These are phyloP conservation scores for Xylariales sp. DNA, from an alignment of 2,329 filamentous ascomycete species.

Conservation along the genomic window DNA sequence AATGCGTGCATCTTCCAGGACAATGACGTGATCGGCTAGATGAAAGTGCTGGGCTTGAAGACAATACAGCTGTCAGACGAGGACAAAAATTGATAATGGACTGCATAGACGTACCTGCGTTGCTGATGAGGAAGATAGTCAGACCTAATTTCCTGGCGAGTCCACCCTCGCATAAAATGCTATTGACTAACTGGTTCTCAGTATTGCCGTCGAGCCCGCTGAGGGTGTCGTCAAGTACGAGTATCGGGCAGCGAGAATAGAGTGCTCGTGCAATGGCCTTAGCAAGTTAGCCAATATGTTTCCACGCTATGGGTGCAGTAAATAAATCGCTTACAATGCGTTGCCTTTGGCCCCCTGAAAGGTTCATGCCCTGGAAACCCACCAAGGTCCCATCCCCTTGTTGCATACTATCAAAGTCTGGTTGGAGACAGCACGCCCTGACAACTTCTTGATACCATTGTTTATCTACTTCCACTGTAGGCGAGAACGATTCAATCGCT, in stretches of 20 bases:
- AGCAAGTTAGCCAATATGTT: no score
- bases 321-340: constrained; percentile 18
- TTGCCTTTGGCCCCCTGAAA: constrained; percentile 25
- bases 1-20: constrained; percentile 30
- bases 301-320: neutral
- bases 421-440: constrained; percentile 15
- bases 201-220: constrained; percentile 31
- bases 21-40: constrained; percentile 35
- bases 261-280: constrained; percentile 33
- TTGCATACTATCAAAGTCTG: constrained; percentile 16
- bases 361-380: constrained; percentile 17
- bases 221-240: constrained; percentile 31
- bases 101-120: constrained; percentile 11
- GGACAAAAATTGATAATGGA: no score
- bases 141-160: constrained; percentile 15
- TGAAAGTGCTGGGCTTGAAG: constrained; percentile 30
- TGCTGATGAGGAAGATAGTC: constrained; percentile 6
- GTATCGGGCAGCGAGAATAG: constrained; percentile 21
- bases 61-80: no score
- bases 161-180: constrained; percentile 24
- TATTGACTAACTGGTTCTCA: constrained; percentile 21
- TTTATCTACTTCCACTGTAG: constrained; percentile 9
- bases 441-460: constrained; percentile 27
- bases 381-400: constrained; percentile 16
- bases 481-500: constrained; percentile 18